These are phyloP conservation scores for Dendrobium nobile DNA, from an alignment of 106 monocot species.

Conservation along the genomic window DNA sequence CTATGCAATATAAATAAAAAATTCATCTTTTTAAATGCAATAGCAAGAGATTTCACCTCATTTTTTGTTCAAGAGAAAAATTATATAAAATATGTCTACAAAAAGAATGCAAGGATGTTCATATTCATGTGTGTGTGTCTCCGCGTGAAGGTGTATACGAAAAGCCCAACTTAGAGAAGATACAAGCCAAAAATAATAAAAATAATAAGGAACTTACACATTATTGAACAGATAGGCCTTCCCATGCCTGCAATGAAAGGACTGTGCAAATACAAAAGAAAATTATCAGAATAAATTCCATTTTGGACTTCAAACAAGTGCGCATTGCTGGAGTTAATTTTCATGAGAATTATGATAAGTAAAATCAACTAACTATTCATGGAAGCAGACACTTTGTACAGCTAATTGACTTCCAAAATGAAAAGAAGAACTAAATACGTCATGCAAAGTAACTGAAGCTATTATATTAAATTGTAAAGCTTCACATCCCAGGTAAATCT, in stretches of 20 bases:
- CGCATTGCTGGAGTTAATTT: neutral
- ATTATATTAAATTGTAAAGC: neutral
- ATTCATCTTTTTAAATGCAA: no score
- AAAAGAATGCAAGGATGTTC: no score
- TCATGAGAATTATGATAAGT: neutral
- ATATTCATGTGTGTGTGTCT: no score
- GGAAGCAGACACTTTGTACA: neutral
- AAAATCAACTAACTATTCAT: neutral
- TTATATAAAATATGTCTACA: no score
- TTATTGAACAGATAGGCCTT: conserved; percentile 83
- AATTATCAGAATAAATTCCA: neutral
- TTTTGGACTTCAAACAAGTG: neutral
- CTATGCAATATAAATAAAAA: no score
- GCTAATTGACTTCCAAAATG: neutral
- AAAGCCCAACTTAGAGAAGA: neutral
- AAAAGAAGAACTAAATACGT: neutral
- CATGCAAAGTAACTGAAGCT: neutral
- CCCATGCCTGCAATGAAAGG: conserved; percentile 77
- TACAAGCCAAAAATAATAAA: neutral
- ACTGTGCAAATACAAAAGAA: conserved; percentile 32
- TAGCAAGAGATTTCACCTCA: no score
- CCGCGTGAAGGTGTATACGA: no score
- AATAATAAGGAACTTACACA: conserved; percentile 53
- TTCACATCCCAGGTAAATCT: neutral
- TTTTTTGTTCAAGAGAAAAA: no score